Conservation (phyloP, 129 eudicot species). For the Oenanthe sinensis region DNA sequence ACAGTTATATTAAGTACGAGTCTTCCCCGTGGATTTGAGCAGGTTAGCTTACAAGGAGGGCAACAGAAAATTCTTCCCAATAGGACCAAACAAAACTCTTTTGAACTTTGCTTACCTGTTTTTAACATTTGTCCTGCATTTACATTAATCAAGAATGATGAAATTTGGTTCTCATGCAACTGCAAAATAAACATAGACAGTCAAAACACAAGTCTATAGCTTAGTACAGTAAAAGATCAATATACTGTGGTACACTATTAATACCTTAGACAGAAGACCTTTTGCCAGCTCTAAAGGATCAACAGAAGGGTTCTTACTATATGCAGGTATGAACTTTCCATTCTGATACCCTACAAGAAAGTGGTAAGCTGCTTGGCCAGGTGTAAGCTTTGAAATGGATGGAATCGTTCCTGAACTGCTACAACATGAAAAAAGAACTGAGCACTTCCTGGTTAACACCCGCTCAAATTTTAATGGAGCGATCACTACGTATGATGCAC, state of each 20-base stretch:
- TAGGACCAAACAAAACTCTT: not conserved
- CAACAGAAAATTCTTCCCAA: not conserved
- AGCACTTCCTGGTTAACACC: not conserved
- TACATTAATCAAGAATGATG: conserved; percentile 27
- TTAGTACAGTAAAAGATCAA: no score
- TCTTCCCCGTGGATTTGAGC: no score
- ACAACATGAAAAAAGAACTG: not conserved
- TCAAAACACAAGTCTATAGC: not conserved
- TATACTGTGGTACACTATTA: not conserved
- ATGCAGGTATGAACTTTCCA: conserved; percentile 31
- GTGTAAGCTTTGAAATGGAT: conserved; percentile 33
- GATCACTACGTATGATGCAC: not conserved
- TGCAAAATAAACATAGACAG: conserved; percentile 15
- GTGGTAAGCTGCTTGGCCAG: conserved; percentile 46
- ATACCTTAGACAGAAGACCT: conserved; percentile 26
- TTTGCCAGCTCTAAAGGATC: conserved; percentile 29
- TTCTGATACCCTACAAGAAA: conserved; percentile 31
- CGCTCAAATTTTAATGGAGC: not conserved
- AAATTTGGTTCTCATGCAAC: conserved; percentile 27
- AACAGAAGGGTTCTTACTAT: conserved; percentile 13
- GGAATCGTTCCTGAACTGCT: conserved; percentile 31
- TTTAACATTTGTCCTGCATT: conserved; percentile 18
- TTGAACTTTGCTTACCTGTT: conserved; percentile 19
- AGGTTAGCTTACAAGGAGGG: not conserved
- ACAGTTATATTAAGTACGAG: no score